Evolutionary conservation across 2,329 filamentous ascomycete species (phyloP).

Genomic region (Aspergillus brunneoviolaceus): DNA sequence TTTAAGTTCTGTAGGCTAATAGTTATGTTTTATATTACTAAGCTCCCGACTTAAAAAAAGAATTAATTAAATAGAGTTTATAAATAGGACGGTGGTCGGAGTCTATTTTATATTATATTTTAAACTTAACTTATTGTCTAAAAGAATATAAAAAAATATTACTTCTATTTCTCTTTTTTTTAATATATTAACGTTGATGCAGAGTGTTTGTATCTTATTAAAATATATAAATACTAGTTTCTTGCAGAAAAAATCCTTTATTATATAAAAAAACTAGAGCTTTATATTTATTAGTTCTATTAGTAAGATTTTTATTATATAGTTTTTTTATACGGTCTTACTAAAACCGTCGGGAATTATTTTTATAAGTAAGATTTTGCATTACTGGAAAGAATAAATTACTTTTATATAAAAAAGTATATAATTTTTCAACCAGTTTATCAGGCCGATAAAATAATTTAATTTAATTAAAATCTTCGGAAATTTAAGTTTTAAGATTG

Average conservation of each 20-base stretch:
- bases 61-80: no score
- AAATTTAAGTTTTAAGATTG: background rate
- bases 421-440: no score
- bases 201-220: background rate
- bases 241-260: background rate
- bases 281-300: background rate
- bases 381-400: background rate
- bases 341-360: background rate
- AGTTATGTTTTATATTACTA: no score
- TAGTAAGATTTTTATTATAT: background rate
- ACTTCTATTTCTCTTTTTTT: background rate
- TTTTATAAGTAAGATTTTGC: background rate
- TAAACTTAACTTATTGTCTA: no score
- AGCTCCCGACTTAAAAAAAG: no score
- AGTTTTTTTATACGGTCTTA: background rate
- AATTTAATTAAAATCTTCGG: no score
- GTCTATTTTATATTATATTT: no score
- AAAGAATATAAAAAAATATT: no score
- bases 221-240: background rate
- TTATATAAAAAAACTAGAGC: background rate
- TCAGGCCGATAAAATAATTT: no score
- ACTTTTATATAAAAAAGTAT: no score
- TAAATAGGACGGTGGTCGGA: rapidly evolving
- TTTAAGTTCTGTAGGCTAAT: no score
- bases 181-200: background rate